These are phyloP conservation scores for Castanea sativa DNA, from an alignment of 306 rosid species.

Conservation along the genomic window DNA sequence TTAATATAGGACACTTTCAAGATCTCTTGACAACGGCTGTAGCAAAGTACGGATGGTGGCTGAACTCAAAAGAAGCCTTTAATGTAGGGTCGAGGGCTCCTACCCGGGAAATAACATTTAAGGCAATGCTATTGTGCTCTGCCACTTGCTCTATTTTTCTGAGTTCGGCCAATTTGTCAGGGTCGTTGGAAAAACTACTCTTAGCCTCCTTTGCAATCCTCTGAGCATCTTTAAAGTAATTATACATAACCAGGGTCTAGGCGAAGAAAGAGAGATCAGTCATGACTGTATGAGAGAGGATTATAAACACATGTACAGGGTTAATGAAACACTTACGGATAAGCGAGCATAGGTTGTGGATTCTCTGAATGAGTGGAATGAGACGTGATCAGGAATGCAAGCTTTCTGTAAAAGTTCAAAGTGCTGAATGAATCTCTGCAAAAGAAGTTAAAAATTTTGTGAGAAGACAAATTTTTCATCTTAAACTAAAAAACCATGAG, in stretches of 20 bases:
- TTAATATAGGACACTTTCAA: constrained; percentile 32
- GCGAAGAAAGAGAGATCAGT: constrained; percentile 10
- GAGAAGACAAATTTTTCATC: constrained; percentile 10
- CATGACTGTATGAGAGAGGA: background rate
- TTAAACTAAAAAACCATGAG: background rate
- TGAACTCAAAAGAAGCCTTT: constrained; percentile 72
- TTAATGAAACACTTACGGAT: constrained; percentile 55
- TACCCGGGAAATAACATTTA: constrained; percentile 59
- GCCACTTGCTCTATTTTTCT: constrained; percentile 87
- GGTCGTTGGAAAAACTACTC: constrained; percentile 66
- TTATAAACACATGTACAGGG: background rate
- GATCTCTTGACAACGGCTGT: constrained; percentile 86
- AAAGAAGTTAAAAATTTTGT: constrained; percentile 1
- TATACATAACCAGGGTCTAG: constrained; percentile 64
- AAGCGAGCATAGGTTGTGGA: constrained; percentile 50
- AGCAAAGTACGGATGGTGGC: constrained; percentile 82
- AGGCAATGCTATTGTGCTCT: constrained; percentile 85
- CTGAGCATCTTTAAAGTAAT: constrained; percentile 92
- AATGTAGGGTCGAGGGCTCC: constrained; percentile 71
- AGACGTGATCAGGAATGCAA: constrained; percentile 69
- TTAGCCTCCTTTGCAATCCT: constrained; percentile 77
- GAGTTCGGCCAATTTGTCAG: constrained; percentile 72
- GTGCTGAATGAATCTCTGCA: constrained; percentile 89
- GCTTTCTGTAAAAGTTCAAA: constrained; percentile 92
- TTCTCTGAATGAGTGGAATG: constrained; percentile 59